A percentile compares a stretch with the other conserved stretches of the same genome.
phyloP scores from a whole-genome alignment of 163 green algal genomes.

The Scenedesmus sp. region DNA sequence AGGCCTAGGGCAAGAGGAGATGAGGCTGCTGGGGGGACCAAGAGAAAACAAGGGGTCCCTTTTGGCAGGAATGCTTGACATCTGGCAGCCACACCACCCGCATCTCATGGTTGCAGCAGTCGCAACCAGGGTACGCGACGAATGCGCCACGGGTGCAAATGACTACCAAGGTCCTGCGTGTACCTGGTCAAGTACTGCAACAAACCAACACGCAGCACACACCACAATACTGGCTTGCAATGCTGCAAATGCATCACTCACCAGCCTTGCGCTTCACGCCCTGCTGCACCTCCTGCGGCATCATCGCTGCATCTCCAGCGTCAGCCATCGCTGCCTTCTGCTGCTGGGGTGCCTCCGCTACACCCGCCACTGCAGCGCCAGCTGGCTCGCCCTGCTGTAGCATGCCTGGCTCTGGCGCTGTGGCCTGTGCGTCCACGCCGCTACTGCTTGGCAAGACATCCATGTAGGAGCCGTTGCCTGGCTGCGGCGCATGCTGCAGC shows the following conservation, averaged over 20 bases:
- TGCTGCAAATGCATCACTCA: neutral
- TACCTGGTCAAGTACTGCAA: too few species aligned
- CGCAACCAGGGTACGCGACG: neutral
- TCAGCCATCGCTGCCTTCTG: neutral
- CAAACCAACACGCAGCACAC: too few species aligned
- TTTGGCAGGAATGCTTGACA: too few species aligned
- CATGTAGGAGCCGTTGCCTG: constrained; percentile 7
- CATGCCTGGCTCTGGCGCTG: neutral
- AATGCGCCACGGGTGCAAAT: neutral
- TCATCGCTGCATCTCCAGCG: neutral
- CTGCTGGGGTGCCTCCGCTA: neutral
- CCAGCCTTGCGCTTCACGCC: constrained; percentile 40
- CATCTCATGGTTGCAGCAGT: neutral
- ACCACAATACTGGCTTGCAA: too few species aligned
- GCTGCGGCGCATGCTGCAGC: constrained; percentile 18
- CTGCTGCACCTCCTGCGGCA: constrained; percentile 9
- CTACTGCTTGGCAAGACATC: neutral
- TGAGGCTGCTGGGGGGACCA: too few species aligned
- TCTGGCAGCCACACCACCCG: too few species aligned
- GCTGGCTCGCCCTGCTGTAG: neutral
- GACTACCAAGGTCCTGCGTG: neutral
- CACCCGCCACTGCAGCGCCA: neutral
- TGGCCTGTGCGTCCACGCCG: neutral
- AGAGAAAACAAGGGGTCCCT: too few species aligned
- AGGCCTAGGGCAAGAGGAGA: neutral